Conservation (phyloP, 2,329 filamentous ascomycete species). For the Septoria petroselini region DNA sequence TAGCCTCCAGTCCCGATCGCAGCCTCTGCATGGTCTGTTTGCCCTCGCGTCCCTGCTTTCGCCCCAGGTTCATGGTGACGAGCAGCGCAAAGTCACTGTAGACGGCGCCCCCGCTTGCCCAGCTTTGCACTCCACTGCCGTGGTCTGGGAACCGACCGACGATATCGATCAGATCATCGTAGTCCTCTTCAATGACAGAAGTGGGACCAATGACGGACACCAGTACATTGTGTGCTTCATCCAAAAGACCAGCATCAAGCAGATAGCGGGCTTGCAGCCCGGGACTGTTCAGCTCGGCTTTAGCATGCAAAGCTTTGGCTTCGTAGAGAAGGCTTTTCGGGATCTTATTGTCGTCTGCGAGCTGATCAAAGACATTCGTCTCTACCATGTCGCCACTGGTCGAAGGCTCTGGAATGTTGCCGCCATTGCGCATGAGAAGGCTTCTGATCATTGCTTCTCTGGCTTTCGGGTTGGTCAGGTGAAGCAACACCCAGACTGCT, state of each 20-base stretch:
- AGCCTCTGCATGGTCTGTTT: slow-evolving; percentile 33
- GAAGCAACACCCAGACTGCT: slow-evolving; percentile 35
- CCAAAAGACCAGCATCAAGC: slow-evolving; percentile 61
- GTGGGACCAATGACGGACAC: slow-evolving; percentile 75
- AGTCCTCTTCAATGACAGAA: slow-evolving; percentile 79
- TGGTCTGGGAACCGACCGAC: slow-evolving; percentile 66
- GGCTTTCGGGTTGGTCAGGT: slow-evolving; percentile 28
- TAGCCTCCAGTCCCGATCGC: slow-evolving; percentile 38
- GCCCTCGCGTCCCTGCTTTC: slow-evolving; percentile 35
- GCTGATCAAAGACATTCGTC: slow-evolving; percentile 24
- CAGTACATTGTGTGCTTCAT: slow-evolving; percentile 81
- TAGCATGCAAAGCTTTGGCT: slow-evolving; percentile 79
- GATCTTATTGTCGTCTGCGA: slow-evolving; percentile 60
- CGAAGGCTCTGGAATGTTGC: slow-evolving; percentile 54
- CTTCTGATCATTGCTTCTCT: slow-evolving; percentile 42
- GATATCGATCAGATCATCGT: slow-evolving; percentile 64
- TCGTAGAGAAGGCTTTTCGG: slow-evolving; percentile 80
- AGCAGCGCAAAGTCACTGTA: slow-evolving; percentile 49
- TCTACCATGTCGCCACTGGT: slow-evolving; percentile 16
- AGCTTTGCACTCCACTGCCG: slow-evolving; percentile 52
- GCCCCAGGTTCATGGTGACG: slow-evolving; percentile 27
- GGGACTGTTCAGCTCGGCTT: slow-evolving; percentile 66
- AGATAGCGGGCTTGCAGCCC: slow-evolving; percentile 73
- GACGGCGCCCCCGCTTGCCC: slow-evolving; percentile 75
- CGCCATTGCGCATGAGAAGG: slow-evolving; percentile 65